Percentiles rank a stretch among this genome's conserved stretches.
These are phyloP conservation scores for Monosporascus cannonballus DNA, from an alignment of 2,329 filamentous ascomycete genomes.

Conservation along the genomic window DNA sequence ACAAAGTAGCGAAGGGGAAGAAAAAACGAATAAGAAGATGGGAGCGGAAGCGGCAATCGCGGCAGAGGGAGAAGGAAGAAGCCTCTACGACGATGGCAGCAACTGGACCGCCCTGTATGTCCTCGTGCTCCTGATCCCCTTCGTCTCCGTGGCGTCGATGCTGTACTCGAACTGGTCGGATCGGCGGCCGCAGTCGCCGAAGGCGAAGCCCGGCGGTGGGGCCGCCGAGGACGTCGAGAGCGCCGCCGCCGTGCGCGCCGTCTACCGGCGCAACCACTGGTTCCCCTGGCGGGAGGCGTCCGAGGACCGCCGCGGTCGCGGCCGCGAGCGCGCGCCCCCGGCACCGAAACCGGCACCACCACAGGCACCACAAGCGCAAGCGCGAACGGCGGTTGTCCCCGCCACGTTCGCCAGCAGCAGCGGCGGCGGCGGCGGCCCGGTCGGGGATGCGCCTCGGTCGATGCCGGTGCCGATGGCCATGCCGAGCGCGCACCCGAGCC, in stretches of 20 bases:
- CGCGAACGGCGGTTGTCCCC: background rate
- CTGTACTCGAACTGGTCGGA: constrained; percentile 12
- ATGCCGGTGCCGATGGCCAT: background rate
- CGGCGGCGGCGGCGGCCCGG: no score
- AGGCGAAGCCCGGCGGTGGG: no score
- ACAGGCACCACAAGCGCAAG: background rate
- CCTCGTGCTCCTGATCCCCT: constrained; percentile 17
- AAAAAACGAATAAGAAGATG: no score
- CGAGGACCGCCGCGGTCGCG: background rate
- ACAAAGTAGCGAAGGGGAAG: no score
- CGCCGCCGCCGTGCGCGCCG: constrained; percentile 20
- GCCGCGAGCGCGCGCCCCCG: background rate
- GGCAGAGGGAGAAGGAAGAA: background rate
- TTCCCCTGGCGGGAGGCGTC: background rate
- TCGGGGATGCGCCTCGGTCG: no score
- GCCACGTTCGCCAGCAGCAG: background rate
- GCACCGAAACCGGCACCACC: background rate
- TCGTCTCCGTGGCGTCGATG: constrained; percentile 12
- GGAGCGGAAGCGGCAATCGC: no score
- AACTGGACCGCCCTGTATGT: constrained; percentile 21
- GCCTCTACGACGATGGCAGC: constrained; percentile 7
- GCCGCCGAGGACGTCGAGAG: constrained; percentile 11
- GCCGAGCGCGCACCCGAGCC: background rate
- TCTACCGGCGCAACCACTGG: background rate
- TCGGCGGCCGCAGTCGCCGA: background rate